A percentile compares a stretch with the other conserved stretches of the same genome.
Evolutionary conservation across 768 basidiomycete species (phyloP).

Genomic region (Tephrocybe sp.): DNA sequence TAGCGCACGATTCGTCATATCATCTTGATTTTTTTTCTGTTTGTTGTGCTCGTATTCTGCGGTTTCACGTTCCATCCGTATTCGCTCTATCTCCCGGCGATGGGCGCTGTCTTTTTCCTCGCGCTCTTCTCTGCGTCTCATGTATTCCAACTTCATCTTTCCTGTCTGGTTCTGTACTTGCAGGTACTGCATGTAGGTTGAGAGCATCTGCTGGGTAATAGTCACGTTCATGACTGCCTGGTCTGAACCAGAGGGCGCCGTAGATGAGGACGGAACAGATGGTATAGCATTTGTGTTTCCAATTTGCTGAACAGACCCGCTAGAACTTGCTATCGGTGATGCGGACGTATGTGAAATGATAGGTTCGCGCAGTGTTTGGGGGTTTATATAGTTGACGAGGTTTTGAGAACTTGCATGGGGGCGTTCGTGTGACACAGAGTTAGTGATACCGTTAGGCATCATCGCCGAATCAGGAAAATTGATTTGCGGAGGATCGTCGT

Average conservation of each 20-base stretch:
- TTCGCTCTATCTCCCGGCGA: constrained; percentile 52
- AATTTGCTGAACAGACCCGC: constrained; percentile 15
- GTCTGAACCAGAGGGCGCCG: constrained; percentile 27
- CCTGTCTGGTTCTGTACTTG: constrained; percentile 69
- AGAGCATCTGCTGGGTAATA: constrained; percentile 57
- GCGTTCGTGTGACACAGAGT: constrained; percentile 29
- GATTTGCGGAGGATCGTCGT: constrained; percentile 47
- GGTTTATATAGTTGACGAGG: constrained; percentile 32
- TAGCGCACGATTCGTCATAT: constrained; percentile 66
- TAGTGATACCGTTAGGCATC: constrained; percentile 32
- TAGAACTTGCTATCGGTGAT: constrained; percentile 23
- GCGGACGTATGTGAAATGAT: constrained; percentile 22
- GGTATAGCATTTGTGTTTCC: constrained; percentile 11
- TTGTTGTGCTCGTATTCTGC: constrained; percentile 55
- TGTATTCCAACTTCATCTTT: constrained; percentile 68
- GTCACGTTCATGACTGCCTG: constrained; percentile 47
- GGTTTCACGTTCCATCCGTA: constrained; percentile 55
- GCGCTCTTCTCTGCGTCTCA: constrained; percentile 68
- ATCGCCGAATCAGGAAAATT: constrained; percentile 41
- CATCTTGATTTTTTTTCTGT: constrained; percentile 48
- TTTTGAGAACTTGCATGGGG: constrained; percentile 28
- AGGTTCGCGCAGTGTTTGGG: constrained; percentile 39
- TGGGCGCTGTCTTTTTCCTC: constrained; percentile 57
- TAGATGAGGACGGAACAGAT: constrained; percentile 19
- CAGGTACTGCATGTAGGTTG: constrained; percentile 57